Evolutionary conservation across 2,329 filamentous ascomycete genomes (phyloP), one percentile per base, ranked within the genome.

Genomic region (Didymellaceae sp.): DNA sequence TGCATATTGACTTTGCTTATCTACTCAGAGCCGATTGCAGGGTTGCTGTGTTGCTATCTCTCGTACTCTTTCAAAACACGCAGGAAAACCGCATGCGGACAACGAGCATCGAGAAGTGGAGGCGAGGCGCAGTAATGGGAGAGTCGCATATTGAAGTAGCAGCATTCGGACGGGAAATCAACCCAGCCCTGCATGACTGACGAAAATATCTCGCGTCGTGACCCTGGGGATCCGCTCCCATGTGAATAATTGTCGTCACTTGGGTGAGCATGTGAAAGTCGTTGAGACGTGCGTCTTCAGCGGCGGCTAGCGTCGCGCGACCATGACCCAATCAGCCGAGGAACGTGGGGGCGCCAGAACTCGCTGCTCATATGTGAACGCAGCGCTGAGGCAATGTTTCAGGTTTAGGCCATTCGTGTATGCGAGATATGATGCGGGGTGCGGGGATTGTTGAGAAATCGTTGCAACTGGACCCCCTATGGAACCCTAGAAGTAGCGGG

Each of bases 201-300:
- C 52, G 52, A 50, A 49, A 54, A 52, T 54, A 42, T 50, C 54
- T 54, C 51, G 47, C 49, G 42, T 51, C 18, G 22, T 22, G 18
- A 39, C 26, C 24, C 28, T 47, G 39, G 43, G 22, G 24, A 31
- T 41, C 43, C 43, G 37, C 28, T 14, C 40, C 45, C 41, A 54
- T 54, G 45, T 49, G 45, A 54, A 45, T 22, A 25, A 22, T 30
- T 6, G 30, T 25, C 14, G 24, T 48, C 28, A 42, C 20, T 44
- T 45, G 6, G 13, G 30, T 21, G 51, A 55, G 58, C 61, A 64
- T 64, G 61, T 64, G 61, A 64, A 64, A 54, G 51, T 45, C 41
- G 51, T 54, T 54, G 45, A 49, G 45, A 54, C 45, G 51, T 54
- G 43, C 41, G 41, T 37, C 41, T 37, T 46, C 37, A 52, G 38